phyloP scores from a whole-genome alignment of 768 basidiomycete species.

The Termitomyces heimii region DNA sequence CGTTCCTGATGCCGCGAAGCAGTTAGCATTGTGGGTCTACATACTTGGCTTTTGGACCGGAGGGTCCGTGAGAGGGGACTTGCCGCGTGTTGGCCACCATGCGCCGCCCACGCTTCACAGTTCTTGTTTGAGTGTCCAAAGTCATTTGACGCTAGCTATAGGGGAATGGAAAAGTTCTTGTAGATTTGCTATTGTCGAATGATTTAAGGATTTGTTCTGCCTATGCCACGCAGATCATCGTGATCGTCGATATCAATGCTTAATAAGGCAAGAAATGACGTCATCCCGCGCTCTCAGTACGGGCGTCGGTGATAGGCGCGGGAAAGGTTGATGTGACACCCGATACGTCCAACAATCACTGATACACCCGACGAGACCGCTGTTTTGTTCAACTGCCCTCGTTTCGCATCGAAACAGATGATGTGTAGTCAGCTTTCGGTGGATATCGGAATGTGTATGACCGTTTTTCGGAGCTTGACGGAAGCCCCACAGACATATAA shows the following conservation, averaged over 20 bases:
- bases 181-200: neutral
- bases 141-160: neutral
- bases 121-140: neutral
- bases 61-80: neutral
- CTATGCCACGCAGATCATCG: neutral
- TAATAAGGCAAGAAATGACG: constrained; percentile 5
- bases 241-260: neutral
- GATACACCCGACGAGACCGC: neutral
- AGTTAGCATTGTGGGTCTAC: neutral
- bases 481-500: constrained; percentile 11
- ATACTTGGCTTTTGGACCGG: neutral
- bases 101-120: neutral
- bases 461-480: constrained; percentile 12
- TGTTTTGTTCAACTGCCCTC: neutral
- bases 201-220: neutral
- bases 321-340: neutral
- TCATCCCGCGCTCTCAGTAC: neutral
- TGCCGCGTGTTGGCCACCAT: constrained; percentile 6
- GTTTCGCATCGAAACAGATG: neutral
- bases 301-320: neutral
- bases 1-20: neutral
- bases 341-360: neutral
- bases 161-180: neutral
- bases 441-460: constrained; percentile 3
- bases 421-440: constrained; percentile 7